phyloP scores from a whole-genome alignment of 2,329 filamentous ascomycete species.

The Aspergillus sp. region DNA sequence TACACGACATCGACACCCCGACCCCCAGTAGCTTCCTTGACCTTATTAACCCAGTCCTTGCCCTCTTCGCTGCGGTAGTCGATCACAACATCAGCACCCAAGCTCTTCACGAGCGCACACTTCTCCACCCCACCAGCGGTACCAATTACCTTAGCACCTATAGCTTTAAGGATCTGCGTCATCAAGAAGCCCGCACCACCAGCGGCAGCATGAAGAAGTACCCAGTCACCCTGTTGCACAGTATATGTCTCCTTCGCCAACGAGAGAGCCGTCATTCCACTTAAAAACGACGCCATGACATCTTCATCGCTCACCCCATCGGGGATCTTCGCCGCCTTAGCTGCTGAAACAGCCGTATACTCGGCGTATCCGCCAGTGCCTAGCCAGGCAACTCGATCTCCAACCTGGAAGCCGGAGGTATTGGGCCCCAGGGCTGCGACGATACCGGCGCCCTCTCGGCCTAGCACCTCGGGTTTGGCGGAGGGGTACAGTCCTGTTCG shows the following conservation, averaged over 20 bases:
- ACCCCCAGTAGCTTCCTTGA: constrained; percentile 80
- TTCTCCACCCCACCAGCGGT: constrained; percentile 75
- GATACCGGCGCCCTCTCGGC: constrained; percentile 74
- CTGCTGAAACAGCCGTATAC: constrained; percentile 56
- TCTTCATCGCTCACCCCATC: constrained; percentile 58
- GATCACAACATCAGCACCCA: constrained; percentile 69
- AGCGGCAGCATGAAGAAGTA: constrained; percentile 81
- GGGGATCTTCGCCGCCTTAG: constrained; percentile 63
- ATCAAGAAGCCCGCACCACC: constrained; percentile 78
- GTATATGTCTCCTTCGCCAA: constrained; percentile 71
- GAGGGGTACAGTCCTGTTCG: constrained; percentile 78
- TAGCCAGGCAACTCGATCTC: constrained; percentile 73
- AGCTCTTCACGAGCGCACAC: constrained; percentile 63
- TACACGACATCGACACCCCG: constrained; percentile 76
- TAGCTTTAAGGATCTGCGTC: constrained; percentile 68
- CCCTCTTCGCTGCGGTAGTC: constrained; percentile 83
- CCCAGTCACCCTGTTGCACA: constrained; percentile 75
- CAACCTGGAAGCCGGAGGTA: constrained; percentile 58
- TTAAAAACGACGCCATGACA: constrained; percentile 70
- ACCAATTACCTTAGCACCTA: constrained; percentile 77
- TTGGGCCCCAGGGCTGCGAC: constrained; percentile 62
- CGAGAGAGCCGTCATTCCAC: constrained; percentile 79
- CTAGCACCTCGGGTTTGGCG: constrained; percentile 70
- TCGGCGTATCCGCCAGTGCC: constrained; percentile 57
- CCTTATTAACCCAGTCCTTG: constrained; percentile 72